Evolutionary conservation across 768 basidiomycete species (phyloP), one percentile per base, ranked within the genome.

Genomic region (Tephrocybe sp.): DNA sequence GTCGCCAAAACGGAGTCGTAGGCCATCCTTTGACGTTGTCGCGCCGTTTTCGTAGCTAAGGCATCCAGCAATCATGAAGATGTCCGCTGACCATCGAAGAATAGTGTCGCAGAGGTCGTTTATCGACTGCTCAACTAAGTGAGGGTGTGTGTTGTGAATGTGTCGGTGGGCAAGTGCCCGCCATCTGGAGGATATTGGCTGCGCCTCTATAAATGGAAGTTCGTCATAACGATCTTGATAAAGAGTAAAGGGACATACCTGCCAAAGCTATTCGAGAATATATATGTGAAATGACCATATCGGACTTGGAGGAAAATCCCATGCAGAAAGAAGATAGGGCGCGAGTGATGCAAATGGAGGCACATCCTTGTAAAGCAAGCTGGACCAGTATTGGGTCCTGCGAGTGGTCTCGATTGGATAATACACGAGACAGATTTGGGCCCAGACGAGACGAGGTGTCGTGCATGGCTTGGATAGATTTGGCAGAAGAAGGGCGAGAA

Each of bases 151-250:
- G 6, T 70, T 71, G 50, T 86, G 84, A 35, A 89, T 83, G 44
- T 87, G 78, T 35, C 74, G 73, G 58, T 89, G 87, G 1, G 88
- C 81, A 35, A 91, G 69, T 0, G 87, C 79, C 39, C 88, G 77
- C 88, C 88, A 91, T 59, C 85, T 81, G 0, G 86, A 83, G 1
- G 87, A 86, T 0, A 83, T 86, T 4, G 88, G 86, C 62, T 91
- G 88, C 22, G 86, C 84, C 62, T 89, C 88, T 82, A 58, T 50
- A 34, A 46, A 35, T 38, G 55, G 48, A 13, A 47, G 36, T 42
- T 54, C 12, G 52, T 53, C 31, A 48, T 39, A 30, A 49, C 32
- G 28, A 49, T 35, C 13, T 28, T 21, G 21, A 38, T 21, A 27
- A 45, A 7, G 27, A 22, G 36, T n/a, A 34, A 21, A 18, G 16